Percentiles rank a stretch among this genome's conserved stretches.
These are phyloP conservation scores for Eragrostis nindensis DNA, from an alignment of 176 grass and related monocot species.

Conservation along the genomic window DNA sequence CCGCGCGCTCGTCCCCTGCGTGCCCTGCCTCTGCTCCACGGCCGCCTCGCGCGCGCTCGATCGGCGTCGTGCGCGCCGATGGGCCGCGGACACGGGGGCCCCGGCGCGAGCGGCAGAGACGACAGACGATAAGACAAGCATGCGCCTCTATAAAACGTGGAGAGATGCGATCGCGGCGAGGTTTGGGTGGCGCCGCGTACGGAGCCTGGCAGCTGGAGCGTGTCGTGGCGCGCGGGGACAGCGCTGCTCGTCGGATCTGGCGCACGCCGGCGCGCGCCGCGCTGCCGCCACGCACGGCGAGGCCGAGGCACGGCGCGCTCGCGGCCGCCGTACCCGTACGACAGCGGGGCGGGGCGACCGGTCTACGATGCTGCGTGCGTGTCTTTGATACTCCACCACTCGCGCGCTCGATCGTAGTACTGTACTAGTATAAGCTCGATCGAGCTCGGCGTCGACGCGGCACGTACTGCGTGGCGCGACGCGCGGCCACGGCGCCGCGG, in stretches of 20 bases:
- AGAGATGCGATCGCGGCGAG: conserved; percentile 8
- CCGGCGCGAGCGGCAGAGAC: background rate
- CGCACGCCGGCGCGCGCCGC: background rate
- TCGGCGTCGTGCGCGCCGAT: background rate
- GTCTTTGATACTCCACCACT: background rate
- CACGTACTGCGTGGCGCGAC: background rate
- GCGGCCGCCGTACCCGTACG: no score
- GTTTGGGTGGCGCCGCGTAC: background rate
- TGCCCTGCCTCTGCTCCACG: background rate
- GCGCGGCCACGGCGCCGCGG: background rate
- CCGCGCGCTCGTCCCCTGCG: background rate
- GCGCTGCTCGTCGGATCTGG: background rate
- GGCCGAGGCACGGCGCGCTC: background rate
- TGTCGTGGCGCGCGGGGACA: background rate
- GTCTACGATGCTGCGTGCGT: background rate
- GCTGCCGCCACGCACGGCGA: background rate
- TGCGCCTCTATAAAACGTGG: background rate
- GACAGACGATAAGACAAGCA: background rate
- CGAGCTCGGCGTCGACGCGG: background rate
- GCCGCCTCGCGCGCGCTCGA: background rate
- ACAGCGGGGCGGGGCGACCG: no score
- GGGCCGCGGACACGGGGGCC: background rate
- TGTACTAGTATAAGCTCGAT: background rate
- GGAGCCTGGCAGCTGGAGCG: background rate
- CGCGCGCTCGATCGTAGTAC: background rate